Conservation (phyloP, 805 yeast species). For the Cyberlindnera misumaiensis region DNA sequence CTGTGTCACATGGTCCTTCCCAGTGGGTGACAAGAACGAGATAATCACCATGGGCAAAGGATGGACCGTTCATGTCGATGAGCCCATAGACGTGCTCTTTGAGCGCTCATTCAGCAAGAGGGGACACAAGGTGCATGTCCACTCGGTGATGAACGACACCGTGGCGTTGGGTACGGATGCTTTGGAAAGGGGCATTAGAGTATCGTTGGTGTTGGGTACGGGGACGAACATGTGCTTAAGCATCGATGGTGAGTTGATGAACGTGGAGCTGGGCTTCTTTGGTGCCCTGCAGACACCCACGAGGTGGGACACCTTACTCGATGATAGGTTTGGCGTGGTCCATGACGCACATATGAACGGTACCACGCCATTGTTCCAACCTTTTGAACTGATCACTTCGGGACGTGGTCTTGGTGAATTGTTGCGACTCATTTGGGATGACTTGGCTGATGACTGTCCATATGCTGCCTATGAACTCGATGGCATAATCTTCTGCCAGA, state of each 20-base stretch:
- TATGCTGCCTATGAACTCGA: constrained; percentile 3
- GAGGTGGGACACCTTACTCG: constrained; percentile 34
- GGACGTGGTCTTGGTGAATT: constrained; percentile 54
- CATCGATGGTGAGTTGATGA: constrained; percentile 28
- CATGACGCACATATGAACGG: constrained; percentile 3
- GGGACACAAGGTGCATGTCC: constrained; percentile 30
- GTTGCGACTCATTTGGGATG: constrained; percentile 27
- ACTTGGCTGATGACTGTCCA: not conserved
- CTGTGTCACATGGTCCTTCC: constrained; percentile 56
- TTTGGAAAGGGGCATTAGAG: constrained; percentile 24
- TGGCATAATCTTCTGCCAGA: constrained; percentile 2
- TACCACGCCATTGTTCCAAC: constrained; percentile 37
- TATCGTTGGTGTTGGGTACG: constrained; percentile 64
- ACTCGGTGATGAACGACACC: constrained; percentile 53
- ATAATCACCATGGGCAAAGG: constrained; percentile 59
- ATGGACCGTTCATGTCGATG: constrained; percentile 36
- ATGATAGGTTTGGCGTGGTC: constrained; percentile 21
- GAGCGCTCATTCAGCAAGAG: constrained; percentile 25
- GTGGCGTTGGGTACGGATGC: constrained; percentile 48
- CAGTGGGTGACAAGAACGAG: constrained; percentile 34
- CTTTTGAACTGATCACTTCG: constrained; percentile 46
- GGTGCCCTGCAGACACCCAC: constrained; percentile 35
- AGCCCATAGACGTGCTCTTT: constrained; percentile 36
- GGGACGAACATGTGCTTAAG: constrained; percentile 51
- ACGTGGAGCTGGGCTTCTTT: constrained; percentile 52